Percentiles rank a stretch among this genome's conserved stretches.
phyloP scores from a whole-genome alignment of 129 eudicot species.

The Flaveria linearis region DNA sequence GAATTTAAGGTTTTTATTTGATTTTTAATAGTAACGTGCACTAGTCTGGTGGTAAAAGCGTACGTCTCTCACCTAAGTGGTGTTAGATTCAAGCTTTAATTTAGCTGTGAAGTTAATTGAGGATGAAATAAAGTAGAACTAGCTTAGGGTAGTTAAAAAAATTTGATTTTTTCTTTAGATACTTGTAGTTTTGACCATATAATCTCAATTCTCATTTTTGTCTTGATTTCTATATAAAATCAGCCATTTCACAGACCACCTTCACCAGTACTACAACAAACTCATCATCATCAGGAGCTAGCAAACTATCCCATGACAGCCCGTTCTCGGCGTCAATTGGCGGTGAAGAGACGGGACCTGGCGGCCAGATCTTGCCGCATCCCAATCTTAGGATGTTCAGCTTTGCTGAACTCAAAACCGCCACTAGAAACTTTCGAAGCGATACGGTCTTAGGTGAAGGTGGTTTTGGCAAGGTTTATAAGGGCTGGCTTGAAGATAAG shows the following conservation, averaged over 20 bases:
- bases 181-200: background rate
- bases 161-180: too few relatives aligned
- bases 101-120: too few relatives aligned
- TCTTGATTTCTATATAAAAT: slow-evolving; percentile 22
- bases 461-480: slow-evolving; percentile 60
- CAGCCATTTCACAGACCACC: slow-evolving; percentile 45
- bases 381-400: slow-evolving; percentile 50
- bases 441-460: slow-evolving; percentile 63
- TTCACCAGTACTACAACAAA: slow-evolving; percentile 35
- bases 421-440: slow-evolving; percentile 47
- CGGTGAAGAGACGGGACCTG: slow-evolving; percentile 29
- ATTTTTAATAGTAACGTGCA: too few relatives aligned
- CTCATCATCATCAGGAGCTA: slow-evolving; percentile 44
- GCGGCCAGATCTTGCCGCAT: slow-evolving; percentile 46
- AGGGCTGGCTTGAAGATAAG: slow-evolving; percentile 63
- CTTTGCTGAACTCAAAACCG: slow-evolving; percentile 48
- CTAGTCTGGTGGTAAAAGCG: too few relatives aligned
- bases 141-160: too few relatives aligned
- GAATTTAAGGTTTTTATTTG: too few relatives aligned
- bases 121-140: too few relatives aligned
- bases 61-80: too few relatives aligned
- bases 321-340: slow-evolving; percentile 44
- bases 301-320: slow-evolving; percentile 36
- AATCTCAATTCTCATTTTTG: background rate
- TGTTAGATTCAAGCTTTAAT: too few relatives aligned